Percentiles rank a stretch among this genome's conserved stretches.
Conservation (phyloP, 805 yeast species). For the Hanseniaspora jakobsenii region DNA sequence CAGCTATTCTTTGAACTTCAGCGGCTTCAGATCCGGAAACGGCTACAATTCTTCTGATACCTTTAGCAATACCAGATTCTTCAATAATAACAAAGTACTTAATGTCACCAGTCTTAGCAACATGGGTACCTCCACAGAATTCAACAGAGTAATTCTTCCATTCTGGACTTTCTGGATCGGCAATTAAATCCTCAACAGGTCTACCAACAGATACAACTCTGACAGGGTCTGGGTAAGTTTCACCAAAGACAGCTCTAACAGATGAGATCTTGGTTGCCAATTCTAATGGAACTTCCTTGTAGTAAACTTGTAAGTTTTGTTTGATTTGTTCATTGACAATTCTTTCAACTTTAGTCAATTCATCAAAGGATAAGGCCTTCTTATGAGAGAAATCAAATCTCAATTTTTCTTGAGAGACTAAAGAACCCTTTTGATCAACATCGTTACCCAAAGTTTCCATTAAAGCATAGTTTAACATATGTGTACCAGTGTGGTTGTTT, state of each 20-base stretch:
- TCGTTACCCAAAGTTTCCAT: slow-evolving; percentile 76
- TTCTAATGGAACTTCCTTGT: slow-evolving; percentile 68
- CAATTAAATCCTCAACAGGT: slow-evolving; percentile 68
- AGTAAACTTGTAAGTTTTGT: slow-evolving; percentile 57
- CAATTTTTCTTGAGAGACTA: slow-evolving; percentile 88
- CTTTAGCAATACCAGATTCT: slow-evolving; percentile 97
- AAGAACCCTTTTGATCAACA: slow-evolving; percentile 91
- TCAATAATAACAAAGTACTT: slow-evolving; percentile 81
- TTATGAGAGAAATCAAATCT: slow-evolving; percentile 95
- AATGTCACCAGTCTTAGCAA: slow-evolving; percentile 81
- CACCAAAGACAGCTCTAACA: slow-evolving; percentile 96
- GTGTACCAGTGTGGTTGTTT: slow-evolving; percentile 98
- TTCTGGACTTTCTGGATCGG: slow-evolving; percentile 54
- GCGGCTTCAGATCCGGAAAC: slow-evolving; percentile 87
- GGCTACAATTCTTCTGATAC: slow-evolving; percentile 95
- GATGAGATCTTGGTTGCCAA: slow-evolving; percentile 67
- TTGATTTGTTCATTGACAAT: slow-evolving; percentile 62
- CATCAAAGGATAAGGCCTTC: slow-evolving; percentile 61
- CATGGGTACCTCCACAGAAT: slow-evolving; percentile 99
- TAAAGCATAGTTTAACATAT: slow-evolving; percentile 78
- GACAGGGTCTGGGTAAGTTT: slow-evolving; percentile 97
- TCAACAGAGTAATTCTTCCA: slow-evolving; percentile 79
- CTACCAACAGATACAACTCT: slow-evolving; percentile 94
- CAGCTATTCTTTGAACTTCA: slow-evolving; percentile 77
- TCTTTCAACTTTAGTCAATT: slow-evolving; percentile 62